Percentiles rank a stretch among this genome's conserved stretches.
phyloP scores from a whole-genome alignment of 306 rosid genomes.

The Ormosia semicastrata region DNA sequence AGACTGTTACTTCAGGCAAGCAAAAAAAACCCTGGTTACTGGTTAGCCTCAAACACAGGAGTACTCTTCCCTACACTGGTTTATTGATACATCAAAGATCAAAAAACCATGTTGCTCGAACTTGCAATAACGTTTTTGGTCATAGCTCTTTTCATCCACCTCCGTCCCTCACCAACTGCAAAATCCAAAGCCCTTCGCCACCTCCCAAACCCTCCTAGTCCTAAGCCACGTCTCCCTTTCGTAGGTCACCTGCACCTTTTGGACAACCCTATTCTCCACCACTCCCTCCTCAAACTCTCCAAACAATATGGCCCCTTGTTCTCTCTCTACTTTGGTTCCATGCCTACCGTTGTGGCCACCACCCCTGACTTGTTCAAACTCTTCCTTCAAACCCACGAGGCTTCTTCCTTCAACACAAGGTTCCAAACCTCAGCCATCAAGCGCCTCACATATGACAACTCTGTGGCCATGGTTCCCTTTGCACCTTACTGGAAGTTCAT shows the following conservation, averaged over 20 bases:
- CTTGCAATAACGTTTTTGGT: neutral
- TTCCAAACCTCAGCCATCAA: constrained; percentile 17
- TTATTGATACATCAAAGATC: neutral
- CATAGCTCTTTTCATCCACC: constrained; percentile 18
- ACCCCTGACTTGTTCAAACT: constrained; percentile 39
- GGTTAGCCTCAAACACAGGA: neutral
- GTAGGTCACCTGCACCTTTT: constrained; percentile 38
- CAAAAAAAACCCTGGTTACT: neutral
- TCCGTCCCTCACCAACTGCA: constrained; percentile 20
- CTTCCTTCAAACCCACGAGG: constrained; percentile 47
- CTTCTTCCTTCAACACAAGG: constrained; percentile 29
- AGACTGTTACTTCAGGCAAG: neutral
- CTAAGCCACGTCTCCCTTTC: constrained; percentile 38
- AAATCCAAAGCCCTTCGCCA: constrained; percentile 34
- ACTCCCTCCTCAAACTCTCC: constrained; percentile 30
- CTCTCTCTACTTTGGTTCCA: constrained; percentile 46
- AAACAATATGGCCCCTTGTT: constrained; percentile 33
- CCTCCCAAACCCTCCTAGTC: constrained; percentile 50
- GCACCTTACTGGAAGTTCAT: constrained; percentile 50
- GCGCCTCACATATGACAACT: constrained; percentile 35
- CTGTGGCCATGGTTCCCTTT: constrained; percentile 44
- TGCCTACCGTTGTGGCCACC: constrained; percentile 37
- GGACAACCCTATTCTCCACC: constrained; percentile 33
- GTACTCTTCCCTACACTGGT: neutral
- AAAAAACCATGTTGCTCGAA: constrained; percentile 29